Evolutionary conservation across 139 green algal species (phyloP), one percentile per base, ranked within the genome.

Genomic region (Coelastrella sp.): DNA sequence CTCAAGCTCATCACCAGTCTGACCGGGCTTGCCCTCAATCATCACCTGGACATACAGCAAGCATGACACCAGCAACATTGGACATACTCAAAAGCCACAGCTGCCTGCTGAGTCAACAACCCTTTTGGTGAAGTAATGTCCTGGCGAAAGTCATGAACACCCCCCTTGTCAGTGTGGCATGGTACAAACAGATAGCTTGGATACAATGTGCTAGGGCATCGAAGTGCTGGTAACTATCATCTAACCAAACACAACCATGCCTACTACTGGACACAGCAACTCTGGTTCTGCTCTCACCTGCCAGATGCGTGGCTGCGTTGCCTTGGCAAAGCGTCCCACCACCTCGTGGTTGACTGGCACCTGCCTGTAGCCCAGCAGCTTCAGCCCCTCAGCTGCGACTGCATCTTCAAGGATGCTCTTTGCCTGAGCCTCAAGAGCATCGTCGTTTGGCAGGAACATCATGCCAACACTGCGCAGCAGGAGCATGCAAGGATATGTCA

Each of bases 391-490:
- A 83, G 97, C 94, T 2, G 90, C 77, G 57, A 91, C 90, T 19
- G 97, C 95, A 14, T 94, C 82, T 89, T 99, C 96, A 47, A 98
- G 90, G 75, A 99, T 96, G 73, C 92, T 88, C 76, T 93, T 95
- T 73, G 89, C 93, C 87, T 97, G 75, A 7, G 93, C 94, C 92
- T 97, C 97, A 11, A 96, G 85, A 17, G 87, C 91, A 32, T 98
- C 96, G 87, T 99, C 94, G 81, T 99, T 96, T 73, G 98, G 98
- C 91, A 99, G 93, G 93, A 99, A 99, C 16, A 99, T 80, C 98
- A 99, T 99, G 90, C 97, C 98, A 54, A 99, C 97, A 77, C 97
- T 98, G 95, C n/a, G 59, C 7, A 58, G 17, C 76, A 83, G 76
- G 16, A 47, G 32, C 32, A 47, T 47, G 22, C 7, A 80, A 23